phyloP scores from a whole-genome alignment of 257 asterid genomes.

The Anisodus tanguticus region DNA sequence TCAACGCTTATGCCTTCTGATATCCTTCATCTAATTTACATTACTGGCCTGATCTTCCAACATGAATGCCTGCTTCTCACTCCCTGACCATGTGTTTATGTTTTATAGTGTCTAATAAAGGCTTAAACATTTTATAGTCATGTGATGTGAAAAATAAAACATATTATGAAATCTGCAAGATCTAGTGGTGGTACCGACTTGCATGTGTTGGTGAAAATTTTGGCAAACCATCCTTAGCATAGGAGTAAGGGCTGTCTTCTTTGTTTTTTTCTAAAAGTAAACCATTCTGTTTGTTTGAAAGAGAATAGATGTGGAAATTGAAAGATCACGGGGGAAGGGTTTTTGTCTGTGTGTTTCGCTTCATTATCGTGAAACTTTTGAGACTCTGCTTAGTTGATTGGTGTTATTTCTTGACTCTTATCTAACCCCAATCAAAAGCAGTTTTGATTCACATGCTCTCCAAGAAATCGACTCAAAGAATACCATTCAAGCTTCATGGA shows the following conservation, averaged over 20 bases:
- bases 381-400: slow-evolving; percentile 12
- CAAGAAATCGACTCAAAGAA: slow-evolving; percentile 65
- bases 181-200: neutral
- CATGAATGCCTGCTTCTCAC: neutral
- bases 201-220: slow-evolving; percentile 3
- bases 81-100: neutral
- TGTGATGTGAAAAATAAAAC: neutral
- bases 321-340: neutral
- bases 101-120: neutral
- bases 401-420: slow-evolving; percentile 65
- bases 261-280: no score
- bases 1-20: slow-evolving; percentile 90
- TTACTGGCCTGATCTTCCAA: slow-evolving; percentile 25
- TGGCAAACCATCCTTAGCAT: neutral
- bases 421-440: slow-evolving; percentile 75
- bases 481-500: slow-evolving; percentile 90
- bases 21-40: slow-evolving; percentile 63
- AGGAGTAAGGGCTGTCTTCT: neutral
- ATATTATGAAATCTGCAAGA: neutral
- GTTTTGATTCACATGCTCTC: slow-evolving; percentile 84
- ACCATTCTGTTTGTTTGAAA: slow-evolving; percentile 1
- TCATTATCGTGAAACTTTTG: neutral
- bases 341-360: neutral
- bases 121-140: neutral
- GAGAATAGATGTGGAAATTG: neutral